Percentiles rank a stretch among this genome's conserved stretches.
These are phyloP conservation scores for Eucalyptus tenuipes DNA, from an alignment of 345 rosid genomes.

Conservation along the genomic window DNA sequence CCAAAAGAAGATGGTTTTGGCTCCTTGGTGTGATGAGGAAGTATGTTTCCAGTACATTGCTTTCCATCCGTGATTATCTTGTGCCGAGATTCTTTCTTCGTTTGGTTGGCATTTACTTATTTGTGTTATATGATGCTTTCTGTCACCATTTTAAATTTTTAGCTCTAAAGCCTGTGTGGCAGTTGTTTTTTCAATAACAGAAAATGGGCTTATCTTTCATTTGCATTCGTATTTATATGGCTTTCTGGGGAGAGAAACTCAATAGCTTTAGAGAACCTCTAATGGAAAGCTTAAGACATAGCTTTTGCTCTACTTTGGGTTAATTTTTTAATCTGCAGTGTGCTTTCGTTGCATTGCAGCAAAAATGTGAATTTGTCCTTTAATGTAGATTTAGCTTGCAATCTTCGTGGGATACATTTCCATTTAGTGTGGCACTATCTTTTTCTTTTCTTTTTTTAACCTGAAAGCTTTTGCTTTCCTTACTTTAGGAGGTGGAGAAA, in stretches of 20 bases:
- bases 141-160: neutral
- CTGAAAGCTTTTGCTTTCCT: neutral
- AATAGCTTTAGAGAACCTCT: neutral
- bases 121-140: neutral
- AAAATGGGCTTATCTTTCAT: neutral
- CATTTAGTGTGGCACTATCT: neutral
- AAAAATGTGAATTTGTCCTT: neutral
- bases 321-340: neutral
- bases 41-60: conserved; percentile 12
- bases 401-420: neutral
- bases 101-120: neutral
- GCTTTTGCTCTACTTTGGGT: neutral
- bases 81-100: neutral
- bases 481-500: conserved; percentile 71
- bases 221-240: neutral
- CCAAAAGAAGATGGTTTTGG: conserved; percentile 79
- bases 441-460: neutral
- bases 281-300: neutral
- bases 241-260: neutral
- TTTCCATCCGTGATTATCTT: neutral
- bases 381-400: neutral
- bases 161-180: neutral
- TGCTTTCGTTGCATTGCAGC: neutral
- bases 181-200: neutral
- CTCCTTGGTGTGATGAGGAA: conserved; percentile 99